phyloP scores from a whole-genome alignment of 306 rosid species.

The Bauhinia variegata region DNA sequence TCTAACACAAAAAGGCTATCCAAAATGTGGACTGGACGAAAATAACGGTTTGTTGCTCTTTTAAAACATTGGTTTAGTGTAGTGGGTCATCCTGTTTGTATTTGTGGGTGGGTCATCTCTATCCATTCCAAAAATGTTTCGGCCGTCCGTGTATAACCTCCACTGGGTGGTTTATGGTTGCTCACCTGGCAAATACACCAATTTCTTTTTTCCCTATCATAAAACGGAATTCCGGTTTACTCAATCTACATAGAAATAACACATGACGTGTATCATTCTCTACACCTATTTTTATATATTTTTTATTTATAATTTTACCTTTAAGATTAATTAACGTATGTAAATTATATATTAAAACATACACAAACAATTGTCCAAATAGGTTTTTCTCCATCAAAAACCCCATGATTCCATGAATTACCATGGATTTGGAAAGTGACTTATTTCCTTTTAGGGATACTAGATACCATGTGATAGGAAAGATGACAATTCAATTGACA shows the following conservation, averaged over 20 bases:
- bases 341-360: no score
- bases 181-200: constrained; percentile 25
- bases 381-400: no score
- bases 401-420: no score
- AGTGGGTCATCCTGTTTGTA: not conserved
- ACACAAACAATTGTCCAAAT: no score
- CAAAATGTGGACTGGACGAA: not conserved
- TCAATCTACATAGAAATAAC: no score
- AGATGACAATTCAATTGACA: no score
- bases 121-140: constrained; percentile 45
- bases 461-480: no score
- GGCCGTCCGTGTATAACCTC: constrained; percentile 46
- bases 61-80: not conserved
- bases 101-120: constrained; percentile 35
- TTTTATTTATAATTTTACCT: no score
- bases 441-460: not conserved
- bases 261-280: no score
- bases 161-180: constrained; percentile 52
- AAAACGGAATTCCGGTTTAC: no score
- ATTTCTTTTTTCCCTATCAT: not conserved
- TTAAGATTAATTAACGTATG: no score
- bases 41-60: not conserved
- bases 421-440: not conserved
- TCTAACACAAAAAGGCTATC: constrained; percentile 12
- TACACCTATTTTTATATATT: no score